Evolutionary conservation across 305 asterid genomes (phyloP).

Genomic region (Plantago lanceolata): DNA sequence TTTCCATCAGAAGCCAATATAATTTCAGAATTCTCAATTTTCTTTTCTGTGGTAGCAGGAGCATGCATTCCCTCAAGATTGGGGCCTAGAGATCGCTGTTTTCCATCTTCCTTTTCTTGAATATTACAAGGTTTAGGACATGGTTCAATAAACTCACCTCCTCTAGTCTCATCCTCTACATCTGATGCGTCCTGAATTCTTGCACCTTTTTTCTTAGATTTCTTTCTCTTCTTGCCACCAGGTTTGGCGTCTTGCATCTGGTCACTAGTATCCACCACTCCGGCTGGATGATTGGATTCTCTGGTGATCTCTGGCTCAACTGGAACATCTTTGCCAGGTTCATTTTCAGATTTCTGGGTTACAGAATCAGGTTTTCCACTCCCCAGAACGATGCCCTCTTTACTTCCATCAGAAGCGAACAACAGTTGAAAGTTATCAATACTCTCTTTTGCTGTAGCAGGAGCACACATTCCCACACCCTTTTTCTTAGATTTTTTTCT

Average conservation of each 20-base stretch:
- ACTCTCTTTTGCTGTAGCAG: conserved; percentile 18
- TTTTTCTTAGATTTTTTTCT: conserved; percentile 19
- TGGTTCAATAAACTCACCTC: conserved; percentile 7
- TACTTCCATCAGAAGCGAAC: conserved; percentile 23
- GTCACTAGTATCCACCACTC: conserved; percentile 21
- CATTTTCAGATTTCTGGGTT: conserved; percentile 9
- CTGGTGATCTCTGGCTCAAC: conserved; percentile 18
- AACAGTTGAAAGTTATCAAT: conserved; percentile 18
- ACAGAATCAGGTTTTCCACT: conserved; percentile 12
- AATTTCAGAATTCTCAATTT: conserved; percentile 18
- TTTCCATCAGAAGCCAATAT: conserved; percentile 22
- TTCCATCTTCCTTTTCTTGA: conserved; percentile 23
- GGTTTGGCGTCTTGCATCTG: conserved; percentile 29
- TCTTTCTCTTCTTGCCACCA: conserved; percentile 30
- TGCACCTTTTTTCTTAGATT: not conserved
- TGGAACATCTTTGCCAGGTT: conserved; percentile 26
- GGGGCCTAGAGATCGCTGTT: not conserved
- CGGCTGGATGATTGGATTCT: conserved; percentile 25
- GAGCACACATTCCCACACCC: not conserved
- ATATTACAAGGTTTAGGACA: conserved; percentile 22
- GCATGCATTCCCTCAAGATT: not conserved
- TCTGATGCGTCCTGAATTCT: not conserved
- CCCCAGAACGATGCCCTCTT: conserved; percentile 20
- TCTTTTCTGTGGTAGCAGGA: conserved; percentile 17
- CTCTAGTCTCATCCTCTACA: not conserved